Evolutionary conservation across 2,329 filamentous ascomycete species (phyloP), one percentile per base, ranked within the genome.

Genomic region (Teratosphaeria destructans): DNA sequence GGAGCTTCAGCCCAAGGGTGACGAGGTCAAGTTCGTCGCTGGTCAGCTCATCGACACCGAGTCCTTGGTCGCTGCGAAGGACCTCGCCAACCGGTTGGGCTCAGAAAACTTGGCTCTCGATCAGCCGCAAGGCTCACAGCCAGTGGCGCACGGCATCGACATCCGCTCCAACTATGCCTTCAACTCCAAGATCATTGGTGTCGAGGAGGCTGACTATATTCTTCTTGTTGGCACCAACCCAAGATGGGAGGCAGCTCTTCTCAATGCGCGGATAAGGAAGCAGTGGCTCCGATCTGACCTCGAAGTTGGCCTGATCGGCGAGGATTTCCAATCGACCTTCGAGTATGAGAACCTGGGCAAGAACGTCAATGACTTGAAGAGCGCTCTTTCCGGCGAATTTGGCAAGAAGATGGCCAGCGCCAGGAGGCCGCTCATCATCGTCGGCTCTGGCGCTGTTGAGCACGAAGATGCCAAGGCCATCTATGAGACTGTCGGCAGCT

Each of bases 201-300:
- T 97, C 43, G 94, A 99, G 77, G 89, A 96, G 71, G 90, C 93
- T 19, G 94, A 97, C 76, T 85, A 83, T 68, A 90, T 99, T 61
- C 86, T 99, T 58, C 85, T 99, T 61, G 84, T 99, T 64, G 94
- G 93, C 66, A 96, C 90, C 73, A 99, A 99, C 80, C 89, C 94
- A 49, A 86, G 94, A 67, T 90, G 95, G 72, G 94, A 99, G 78
- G 94, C 94, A 62, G 90, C 94, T 59, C 90, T 94, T 55, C 83
- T 99, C 53, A 99, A 99, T 72, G 92, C 93, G 64, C 89, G 94
- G 66, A 99, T 99, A 72, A 85, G 94, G 71, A 99, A 99, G 81
- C 92, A 96, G 76, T 99, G 93, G 89, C 81, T 99, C 67, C 87
- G 92, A 67, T 96, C 94, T 39, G 92, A 97, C 68, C 85, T 99